A percentile compares a stretch with the other conserved stretches of the same genome.
Evolutionary conservation across 208 protist species (phyloP).

Genomic region (Leishmania martiniquensis): DNA sequence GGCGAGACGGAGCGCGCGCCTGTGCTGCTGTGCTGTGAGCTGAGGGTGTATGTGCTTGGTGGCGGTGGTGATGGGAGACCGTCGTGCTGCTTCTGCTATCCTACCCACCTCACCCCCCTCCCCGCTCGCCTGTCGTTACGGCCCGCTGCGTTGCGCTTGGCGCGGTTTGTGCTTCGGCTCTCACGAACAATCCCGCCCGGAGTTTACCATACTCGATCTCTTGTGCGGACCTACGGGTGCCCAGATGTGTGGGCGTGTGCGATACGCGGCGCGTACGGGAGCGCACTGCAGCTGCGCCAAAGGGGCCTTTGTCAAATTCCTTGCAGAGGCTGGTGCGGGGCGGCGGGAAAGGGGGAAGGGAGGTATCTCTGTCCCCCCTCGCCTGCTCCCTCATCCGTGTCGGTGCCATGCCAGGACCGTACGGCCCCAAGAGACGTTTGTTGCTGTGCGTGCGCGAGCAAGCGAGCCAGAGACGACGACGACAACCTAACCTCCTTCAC

Average conservation of each 20-base stretch:
- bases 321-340: slow-evolving; percentile 26
- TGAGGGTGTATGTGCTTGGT: neutral
- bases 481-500: slow-evolving; percentile 38
- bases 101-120: neutral
- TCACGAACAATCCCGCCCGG: slow-evolving; percentile 73
- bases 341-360: neutral
- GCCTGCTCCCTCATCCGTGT: slow-evolving; percentile 1
- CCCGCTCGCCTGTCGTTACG: neutral
- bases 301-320: slow-evolving; percentile 32
- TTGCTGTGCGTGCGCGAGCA: slow-evolving; percentile 1
- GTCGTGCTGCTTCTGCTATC: neutral
- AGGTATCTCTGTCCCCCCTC: neutral
- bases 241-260: slow-evolving; percentile 36
- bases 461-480: slow-evolving; percentile 20
- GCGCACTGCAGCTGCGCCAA: slow-evolving; percentile 2
- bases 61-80: neutral
- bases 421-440: slow-evolving; percentile 20
- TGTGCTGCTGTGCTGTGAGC: slow-evolving; percentile 3
- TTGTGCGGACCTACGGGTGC: slow-evolving; percentile 65
- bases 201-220: slow-evolving; percentile 61
- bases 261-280: neutral
- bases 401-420: slow-evolving; percentile 31
- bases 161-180: slow-evolving; percentile 19
- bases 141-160: neutral
- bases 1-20: slow-evolving; percentile 9